phyloP scores from a whole-genome alignment of 2,329 filamentous ascomycete species.

The Pestalotiopsis sp. region DNA sequence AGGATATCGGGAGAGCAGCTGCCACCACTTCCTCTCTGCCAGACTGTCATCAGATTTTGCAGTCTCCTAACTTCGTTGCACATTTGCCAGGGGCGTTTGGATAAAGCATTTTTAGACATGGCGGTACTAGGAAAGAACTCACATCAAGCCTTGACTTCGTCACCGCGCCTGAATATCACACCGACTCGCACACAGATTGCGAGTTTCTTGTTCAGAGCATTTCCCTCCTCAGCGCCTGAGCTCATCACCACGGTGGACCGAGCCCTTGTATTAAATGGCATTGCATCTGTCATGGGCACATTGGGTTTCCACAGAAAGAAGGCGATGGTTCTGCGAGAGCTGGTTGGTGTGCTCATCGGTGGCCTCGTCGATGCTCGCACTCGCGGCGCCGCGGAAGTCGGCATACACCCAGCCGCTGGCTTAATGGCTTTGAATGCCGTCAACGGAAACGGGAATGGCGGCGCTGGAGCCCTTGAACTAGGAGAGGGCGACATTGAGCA shows the following conservation, averaged over 20 bases:
- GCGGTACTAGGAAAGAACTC: slow-evolving; percentile 65
- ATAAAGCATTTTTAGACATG: slow-evolving; percentile 61
- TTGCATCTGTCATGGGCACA: slow-evolving; percentile 80
- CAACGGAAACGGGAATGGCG: slow-evolving; percentile 49
- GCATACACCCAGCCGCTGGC: slow-evolving; percentile 90
- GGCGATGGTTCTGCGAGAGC: slow-evolving; percentile 83
- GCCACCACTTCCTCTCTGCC: slow-evolving; percentile 70
- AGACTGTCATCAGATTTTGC: slow-evolving; percentile 73
- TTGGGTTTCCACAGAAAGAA: slow-evolving; percentile 87
- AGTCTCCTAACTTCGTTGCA: slow-evolving; percentile 71
- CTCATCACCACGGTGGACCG: slow-evolving; percentile 73
- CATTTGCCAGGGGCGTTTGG: slow-evolving; percentile 63
- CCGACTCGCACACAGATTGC: slow-evolving; percentile 66
- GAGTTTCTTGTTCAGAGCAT: slow-evolving; percentile 66
- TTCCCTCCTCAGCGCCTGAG: slow-evolving; percentile 68
- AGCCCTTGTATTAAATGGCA: slow-evolving; percentile 78
- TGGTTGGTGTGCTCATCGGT: slow-evolving; percentile 80
- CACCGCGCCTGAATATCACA: slow-evolving; percentile 56
- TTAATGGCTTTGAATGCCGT: slow-evolving; percentile 70
- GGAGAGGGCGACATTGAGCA: slow-evolving; percentile 66
- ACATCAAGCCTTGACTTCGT: slow-evolving; percentile 49
- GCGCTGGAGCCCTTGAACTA: slow-evolving; percentile 59
- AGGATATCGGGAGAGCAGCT: slow-evolving; percentile 71
- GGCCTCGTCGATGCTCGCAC: slow-evolving; percentile 90
- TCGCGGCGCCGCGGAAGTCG: slow-evolving; percentile 91